Base-by-base conservation (phyloP, 176 grass and related monocot genomes). In the Hordeum marinum region DNA sequence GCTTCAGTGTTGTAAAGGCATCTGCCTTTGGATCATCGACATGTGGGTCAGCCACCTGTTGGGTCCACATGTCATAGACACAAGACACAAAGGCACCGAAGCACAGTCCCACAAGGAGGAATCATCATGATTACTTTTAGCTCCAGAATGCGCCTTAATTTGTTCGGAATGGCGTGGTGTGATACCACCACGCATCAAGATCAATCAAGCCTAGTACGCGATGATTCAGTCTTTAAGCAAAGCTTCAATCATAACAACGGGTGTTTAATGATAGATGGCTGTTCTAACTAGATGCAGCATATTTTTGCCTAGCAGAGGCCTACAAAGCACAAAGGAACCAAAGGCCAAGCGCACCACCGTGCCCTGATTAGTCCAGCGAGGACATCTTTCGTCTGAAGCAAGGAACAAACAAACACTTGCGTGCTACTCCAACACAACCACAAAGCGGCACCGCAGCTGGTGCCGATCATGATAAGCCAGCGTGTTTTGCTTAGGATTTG, bases 231-330 rank as follows among this genome's bases (percentile, higher is more conserved):
- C 80, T 80, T 80, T 80, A 87, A 87, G 61, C 24, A 87, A 87
- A 87, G 89, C 21, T 36, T 9, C 85, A 76, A 87, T 87, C 41
- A 87, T 87, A 54, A 70, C 85, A 80, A 0, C 12, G n/a, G 84
- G 58, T 25, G 37, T 69, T 87, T 87, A 80, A 87, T 75, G 80
- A 80, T 75, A 43, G 76, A 34, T 1, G 40, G 40, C 18, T 23
- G 52, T 14, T 50, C n/a, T 8, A 60, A 42, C 84, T 77, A 91
- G 76, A n/a, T n/a, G n/a, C n/a, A n/a, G n/a, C 48, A 40, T 85
- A 77, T 18, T 70, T 75, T 68, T 5, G n/a, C 73, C 58, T 63
- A 75, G 68, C 15, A 72, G 67, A 79, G 75, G 79, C 66, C 67
- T 36, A 40, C 31, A 35, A 63, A 39, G 71, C 29, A 63, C 57